Conservation (phyloP, 352 stramenopile genomes). For the Phytophthora sojae region DNA sequence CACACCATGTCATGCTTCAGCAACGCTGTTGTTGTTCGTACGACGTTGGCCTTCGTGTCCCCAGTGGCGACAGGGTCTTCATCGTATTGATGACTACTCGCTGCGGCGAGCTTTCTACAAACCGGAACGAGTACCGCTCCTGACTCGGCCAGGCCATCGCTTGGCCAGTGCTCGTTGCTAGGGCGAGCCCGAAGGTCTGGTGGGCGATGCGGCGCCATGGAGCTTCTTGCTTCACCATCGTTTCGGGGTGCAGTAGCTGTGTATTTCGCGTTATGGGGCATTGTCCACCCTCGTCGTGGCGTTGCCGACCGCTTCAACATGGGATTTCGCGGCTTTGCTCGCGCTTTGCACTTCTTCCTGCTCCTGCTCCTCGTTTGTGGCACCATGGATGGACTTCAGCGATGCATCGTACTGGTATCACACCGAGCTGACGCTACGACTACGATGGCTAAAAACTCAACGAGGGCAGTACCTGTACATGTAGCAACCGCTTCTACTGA, state of each 20-base stretch:
- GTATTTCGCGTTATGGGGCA: slow-evolving; percentile 16
- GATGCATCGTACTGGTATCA: slow-evolving; percentile 2
- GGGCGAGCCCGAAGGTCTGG: not conserved
- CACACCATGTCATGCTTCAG: slow-evolving; percentile 17
- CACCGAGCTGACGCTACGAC: not conserved
- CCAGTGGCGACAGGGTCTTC: slow-evolving; percentile 2
- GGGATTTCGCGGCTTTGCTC: slow-evolving; percentile 32
- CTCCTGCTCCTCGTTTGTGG: slow-evolving; percentile 12
- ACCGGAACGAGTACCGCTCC: slow-evolving; percentile 6
- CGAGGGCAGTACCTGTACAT: not conserved
- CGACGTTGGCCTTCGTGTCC: not conserved
- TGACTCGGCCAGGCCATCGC: not conserved
- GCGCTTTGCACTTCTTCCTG: slow-evolving; percentile 13
- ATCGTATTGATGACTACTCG: not conserved
- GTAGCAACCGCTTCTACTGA: not conserved
- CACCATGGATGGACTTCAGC: slow-evolving; percentile 10
- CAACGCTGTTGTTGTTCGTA: slow-evolving; percentile 20
- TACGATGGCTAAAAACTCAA: slow-evolving; percentile 8
- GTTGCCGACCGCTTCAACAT: slow-evolving; percentile 29
- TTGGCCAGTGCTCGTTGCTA: not conserved
- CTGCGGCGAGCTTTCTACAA: not conserved
- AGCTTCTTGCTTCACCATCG: not conserved
- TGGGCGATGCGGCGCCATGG: no score
- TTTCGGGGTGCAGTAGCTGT: not conserved
- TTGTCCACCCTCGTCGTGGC: slow-evolving; percentile 1